Base-by-base conservation (phyloP, 257 asterid genomes). In the Salvia rosmarinus region DNA sequence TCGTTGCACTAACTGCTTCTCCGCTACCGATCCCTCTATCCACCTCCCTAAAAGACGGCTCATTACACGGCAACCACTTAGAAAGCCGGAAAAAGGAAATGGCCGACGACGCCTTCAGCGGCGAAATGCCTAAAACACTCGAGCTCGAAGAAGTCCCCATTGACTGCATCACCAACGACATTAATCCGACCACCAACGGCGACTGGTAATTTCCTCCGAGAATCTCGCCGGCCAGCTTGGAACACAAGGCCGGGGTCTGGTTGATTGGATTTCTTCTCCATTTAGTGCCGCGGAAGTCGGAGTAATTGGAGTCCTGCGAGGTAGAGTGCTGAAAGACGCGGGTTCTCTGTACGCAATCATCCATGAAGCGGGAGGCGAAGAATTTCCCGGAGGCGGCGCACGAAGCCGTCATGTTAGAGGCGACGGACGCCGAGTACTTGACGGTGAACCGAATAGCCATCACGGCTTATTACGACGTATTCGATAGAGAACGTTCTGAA, bases 371-470 rank as follows among this genome's bases (percentile, higher is more conserved):
- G 63, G 86, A 76, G 49, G 80, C 85, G 17, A 80, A 71, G 72
- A 74, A 82, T 60, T 82, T 85, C 9, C 81, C 83, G 67, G 85
- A 34, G 56, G 90, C 89, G 63, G 89, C 80, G 65, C 80, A 68
- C 64, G 90, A 75, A 25, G 87, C 77, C 34, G 85, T 83, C 44
- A 91, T 46, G 73, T 80, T 85, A 51, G 90, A 85, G 75, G 96
- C 93, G 40, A 89, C 51, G 73, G 83, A 85, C 79, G 95, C 96
- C 77, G 97, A 89, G 85, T 79, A 91, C 46, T 83, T 23, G 73
- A 87, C 91, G 60, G 97, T 89, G 77, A 82, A 85, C 39, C 99
- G 82, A 70, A 95, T 83, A 72, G 99, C 99, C 99, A 95, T 91
- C 55, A 79, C 39, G 2, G 68, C 62, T 28, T 79, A 76, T 82